These are phyloP conservation scores for Copromyces sp. DNA, from an alignment of 495 filamentous ascomycete species.

Conservation along the genomic window DNA sequence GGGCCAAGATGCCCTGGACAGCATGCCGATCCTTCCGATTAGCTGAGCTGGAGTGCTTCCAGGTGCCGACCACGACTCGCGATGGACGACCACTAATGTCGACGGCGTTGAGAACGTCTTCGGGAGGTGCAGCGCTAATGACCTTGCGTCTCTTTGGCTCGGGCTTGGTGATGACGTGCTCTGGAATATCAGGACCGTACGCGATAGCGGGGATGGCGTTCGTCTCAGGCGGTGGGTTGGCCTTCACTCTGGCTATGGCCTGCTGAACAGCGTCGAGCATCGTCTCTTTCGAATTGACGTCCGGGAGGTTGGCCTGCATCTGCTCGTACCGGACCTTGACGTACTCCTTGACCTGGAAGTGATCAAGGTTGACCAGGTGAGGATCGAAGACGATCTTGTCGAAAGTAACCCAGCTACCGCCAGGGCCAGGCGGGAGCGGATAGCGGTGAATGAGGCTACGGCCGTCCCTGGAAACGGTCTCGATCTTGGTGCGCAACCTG, in stretches of 20 bases:
- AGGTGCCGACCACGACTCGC: slow-evolving; percentile 40
- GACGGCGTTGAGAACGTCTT: slow-evolving; percentile 9
- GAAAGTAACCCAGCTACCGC: slow-evolving; percentile 47
- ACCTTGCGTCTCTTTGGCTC: slow-evolving; percentile 28
- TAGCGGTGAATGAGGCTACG: slow-evolving; percentile 26
- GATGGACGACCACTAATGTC: slow-evolving; percentile 31
- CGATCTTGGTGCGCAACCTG: slow-evolving; percentile 42
- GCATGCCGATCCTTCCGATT: slow-evolving; percentile 37
- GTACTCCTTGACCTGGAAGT: slow-evolving; percentile 44
- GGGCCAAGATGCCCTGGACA: slow-evolving; percentile 41
- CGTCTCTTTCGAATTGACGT: slow-evolving; percentile 12
- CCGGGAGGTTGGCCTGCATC: slow-evolving; percentile 16
- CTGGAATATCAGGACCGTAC: slow-evolving; percentile 33
- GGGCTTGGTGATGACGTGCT: slow-evolving; percentile 22
- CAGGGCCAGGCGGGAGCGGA: slow-evolving; percentile 40
- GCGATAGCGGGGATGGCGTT: slow-evolving; percentile 26
- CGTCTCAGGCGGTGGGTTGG: slow-evolving; percentile 28
- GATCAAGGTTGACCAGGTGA: slow-evolving; percentile 36
- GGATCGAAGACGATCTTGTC: slow-evolving; percentile 40
- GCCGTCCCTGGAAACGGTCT: slow-evolving; percentile 27
- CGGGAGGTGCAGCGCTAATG: background rate
- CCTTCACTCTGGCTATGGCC: slow-evolving; percentile 26
- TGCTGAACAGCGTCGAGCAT: slow-evolving; percentile 25
- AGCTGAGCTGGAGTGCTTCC: slow-evolving; percentile 32
- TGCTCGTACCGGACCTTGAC: slow-evolving; percentile 39